phyloP scores from a whole-genome alignment of 345 rosid genomes.

The Syzygium aqueum region DNA sequence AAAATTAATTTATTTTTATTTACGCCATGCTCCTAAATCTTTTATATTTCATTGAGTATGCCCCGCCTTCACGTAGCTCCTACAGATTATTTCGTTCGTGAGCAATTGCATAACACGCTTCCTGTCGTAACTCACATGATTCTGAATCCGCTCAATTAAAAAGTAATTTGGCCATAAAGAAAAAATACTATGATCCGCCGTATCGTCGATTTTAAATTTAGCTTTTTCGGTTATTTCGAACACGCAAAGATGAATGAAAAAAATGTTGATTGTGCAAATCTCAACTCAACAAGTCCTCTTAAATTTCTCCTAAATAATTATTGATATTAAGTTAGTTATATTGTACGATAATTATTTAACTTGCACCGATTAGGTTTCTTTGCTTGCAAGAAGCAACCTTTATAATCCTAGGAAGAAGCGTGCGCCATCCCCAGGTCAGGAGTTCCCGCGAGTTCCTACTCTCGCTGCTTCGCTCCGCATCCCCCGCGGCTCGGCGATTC shows the following conservation, averaged over 20 bases:
- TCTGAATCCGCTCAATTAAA: not conserved
- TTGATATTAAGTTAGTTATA: too few relatives aligned
- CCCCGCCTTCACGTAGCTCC: fast-evolving
- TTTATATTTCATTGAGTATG: not conserved
- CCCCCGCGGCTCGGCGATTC: not conserved
- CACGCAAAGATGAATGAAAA: not conserved
- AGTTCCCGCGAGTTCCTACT: not conserved
- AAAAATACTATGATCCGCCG: fast-evolving
- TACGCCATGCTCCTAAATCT: not conserved
- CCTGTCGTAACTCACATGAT: not conserved
- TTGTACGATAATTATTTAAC: not conserved
- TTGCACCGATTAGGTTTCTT: not conserved
- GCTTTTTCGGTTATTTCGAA: fast-evolving
- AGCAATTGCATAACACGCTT: not conserved
- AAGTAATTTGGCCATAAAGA: not conserved
- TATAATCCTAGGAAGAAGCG: not conserved
- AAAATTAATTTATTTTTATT: too few relatives aligned
- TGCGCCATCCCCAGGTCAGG: not conserved
- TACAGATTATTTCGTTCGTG: not conserved
- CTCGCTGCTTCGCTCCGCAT: not conserved
- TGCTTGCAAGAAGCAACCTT: not conserved
- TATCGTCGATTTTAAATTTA: not conserved
- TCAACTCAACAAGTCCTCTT: not conserved
- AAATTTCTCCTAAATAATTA: not conserved
- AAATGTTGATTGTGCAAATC: not conserved